Conservation (phyloP, 2,329 filamentous ascomycete genomes). For the Pseudogymnoascus sp. region DNA sequence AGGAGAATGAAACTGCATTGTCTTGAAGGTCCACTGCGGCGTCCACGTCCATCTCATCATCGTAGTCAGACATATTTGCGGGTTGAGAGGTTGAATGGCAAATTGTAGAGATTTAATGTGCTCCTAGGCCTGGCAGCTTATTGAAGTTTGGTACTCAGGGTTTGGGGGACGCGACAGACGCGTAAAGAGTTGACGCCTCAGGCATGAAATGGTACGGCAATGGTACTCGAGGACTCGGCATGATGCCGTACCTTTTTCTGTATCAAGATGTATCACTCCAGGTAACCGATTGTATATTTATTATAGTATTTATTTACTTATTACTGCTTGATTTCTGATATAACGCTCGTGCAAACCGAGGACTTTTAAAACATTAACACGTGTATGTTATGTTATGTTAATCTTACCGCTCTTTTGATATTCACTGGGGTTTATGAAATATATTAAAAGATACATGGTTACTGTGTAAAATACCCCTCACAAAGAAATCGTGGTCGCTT, state of each 20-base stretch:
- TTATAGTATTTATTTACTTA: background rate
- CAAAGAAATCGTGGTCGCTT: background rate
- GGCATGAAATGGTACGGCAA: background rate
- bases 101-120: background rate
- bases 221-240: background rate
- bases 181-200: background rate
- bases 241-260: background rate
- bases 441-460: too few relatives aligned
- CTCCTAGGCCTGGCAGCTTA: background rate
- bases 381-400: background rate
- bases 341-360: background rate
- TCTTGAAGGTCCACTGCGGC: constrained; percentile 36
- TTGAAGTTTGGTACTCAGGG: background rate
- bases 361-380: background rate
- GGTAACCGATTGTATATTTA: background rate
- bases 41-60: constrained; percentile 65
- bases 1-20: constrained; percentile 58
- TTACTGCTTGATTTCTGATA: background rate
- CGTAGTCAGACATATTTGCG: constrained; percentile 44
- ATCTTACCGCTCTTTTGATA: background rate
- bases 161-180: constrained; percentile 4
- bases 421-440: background rate
- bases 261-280: background rate
- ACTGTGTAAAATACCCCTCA: background rate
- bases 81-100: background rate